Conservation (phyloP, 139 green algal genomes). For the Asterochloris erici region DNA sequence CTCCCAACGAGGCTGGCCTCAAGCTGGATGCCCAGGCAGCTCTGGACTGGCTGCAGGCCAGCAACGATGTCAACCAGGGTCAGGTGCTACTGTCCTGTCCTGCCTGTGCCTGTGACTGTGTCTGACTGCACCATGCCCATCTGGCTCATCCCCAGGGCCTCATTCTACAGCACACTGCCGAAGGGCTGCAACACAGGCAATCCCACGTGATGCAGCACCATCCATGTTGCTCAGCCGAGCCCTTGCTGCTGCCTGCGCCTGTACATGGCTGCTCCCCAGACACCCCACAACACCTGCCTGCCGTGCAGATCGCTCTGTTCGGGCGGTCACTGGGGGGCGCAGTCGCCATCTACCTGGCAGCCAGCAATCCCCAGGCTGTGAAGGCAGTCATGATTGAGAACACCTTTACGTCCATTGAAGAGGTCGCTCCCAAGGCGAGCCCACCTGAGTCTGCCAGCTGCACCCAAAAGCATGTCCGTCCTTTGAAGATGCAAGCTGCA, state of each 20-base stretch:
- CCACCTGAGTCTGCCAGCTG: neutral
- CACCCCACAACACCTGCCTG: neutral
- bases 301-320: conserved; percentile 64
- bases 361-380: conserved; percentile 52
- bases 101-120: neutral
- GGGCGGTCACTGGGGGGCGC: conserved; percentile 81
- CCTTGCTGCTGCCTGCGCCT: neutral
- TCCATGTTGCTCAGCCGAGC: neutral
- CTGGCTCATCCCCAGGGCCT: neutral
- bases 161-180: too few relatives aligned
- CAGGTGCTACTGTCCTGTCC: neutral
- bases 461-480: too few relatives aligned
- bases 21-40: conserved; percentile 62
- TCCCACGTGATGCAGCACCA: neutral
- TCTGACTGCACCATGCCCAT: neutral
- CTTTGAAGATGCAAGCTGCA: too few relatives aligned
- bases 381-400: conserved; percentile 79
- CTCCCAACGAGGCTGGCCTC: conserved; percentile 68
- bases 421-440: conserved; percentile 46
- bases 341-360: conserved; percentile 68
- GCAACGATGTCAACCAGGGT: conserved; percentile 47
- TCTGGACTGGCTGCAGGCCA: conserved; percentile 47
- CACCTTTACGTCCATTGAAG: conserved; percentile 79
- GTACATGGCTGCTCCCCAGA: neutral
- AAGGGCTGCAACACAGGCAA: neutral